These are phyloP conservation scores for Mycena galopus DNA, from an alignment of 768 basidiomycete genomes.

Conservation along the genomic window DNA sequence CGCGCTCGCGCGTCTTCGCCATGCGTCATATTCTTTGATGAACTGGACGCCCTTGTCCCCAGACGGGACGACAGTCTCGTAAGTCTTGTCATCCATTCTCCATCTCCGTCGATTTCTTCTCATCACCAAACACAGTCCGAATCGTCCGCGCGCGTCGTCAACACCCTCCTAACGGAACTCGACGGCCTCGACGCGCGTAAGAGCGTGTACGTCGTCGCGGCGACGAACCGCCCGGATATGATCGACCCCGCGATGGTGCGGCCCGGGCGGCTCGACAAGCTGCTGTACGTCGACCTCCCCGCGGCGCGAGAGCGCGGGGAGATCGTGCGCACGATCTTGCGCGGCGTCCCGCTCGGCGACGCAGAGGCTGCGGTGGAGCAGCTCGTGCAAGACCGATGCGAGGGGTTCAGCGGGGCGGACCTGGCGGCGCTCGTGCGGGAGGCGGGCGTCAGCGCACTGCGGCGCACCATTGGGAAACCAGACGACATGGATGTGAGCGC, in stretches of 20 bases:
- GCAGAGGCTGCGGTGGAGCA: constrained; percentile 46
- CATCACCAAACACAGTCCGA: constrained; percentile 76
- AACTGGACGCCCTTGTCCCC: constrained; percentile 93
- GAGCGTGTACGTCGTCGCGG: constrained; percentile 92
- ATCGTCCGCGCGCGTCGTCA: constrained; percentile 92
- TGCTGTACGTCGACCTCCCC: constrained; percentile 93
- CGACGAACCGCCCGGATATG: constrained; percentile 96
- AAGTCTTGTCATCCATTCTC: constrained; percentile 39
- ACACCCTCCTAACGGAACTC: constrained; percentile 93
- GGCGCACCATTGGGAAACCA: constrained; percentile 74
- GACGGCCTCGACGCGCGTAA: constrained; percentile 92
- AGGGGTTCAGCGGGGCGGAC: constrained; percentile 95
- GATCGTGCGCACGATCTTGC: constrained; percentile 82
- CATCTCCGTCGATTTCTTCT: neutral
- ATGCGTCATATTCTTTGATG: constrained; percentile 96
- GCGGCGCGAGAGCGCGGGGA: constrained; percentile 80
- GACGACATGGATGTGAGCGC: constrained; percentile 72
- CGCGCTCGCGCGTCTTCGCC: constrained; percentile 94
- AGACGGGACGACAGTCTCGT: constrained; percentile 91
- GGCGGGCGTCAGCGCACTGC: constrained; percentile 88
- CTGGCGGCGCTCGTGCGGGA: constrained; percentile 90
- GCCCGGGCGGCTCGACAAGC: constrained; percentile 94
- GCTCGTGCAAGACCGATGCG: constrained; percentile 75
- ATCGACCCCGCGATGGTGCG: constrained; percentile 98
- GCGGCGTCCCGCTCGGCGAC: constrained; percentile 74